Evolutionary conservation across 2,329 filamentous ascomycete genomes (phyloP), one percentile per base, ranked within the genome.

Genomic region (Aspergillus ruber): DNA sequence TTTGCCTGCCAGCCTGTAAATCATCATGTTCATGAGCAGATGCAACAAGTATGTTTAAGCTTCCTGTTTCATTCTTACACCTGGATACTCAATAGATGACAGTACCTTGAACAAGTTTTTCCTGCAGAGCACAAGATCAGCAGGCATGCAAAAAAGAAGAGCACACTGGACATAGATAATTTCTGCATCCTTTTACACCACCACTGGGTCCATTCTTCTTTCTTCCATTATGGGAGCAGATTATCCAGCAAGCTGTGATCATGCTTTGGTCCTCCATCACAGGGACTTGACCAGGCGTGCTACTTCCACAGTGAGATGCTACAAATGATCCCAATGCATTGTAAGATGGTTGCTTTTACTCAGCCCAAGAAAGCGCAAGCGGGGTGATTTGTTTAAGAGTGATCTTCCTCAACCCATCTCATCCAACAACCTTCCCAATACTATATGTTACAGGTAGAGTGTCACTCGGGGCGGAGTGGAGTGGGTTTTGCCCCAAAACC

Each of bases 261-360:
- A 20, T 56, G 35, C 55, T 62, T 29, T 61, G 35, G 52, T 61
- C 55, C n/a, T 44, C 54, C 8, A 61, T 61, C 48, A 63, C 51
- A 20, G 23, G 23, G 23, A 25, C 23, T 25, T 2, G 6, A 25
- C 23, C 23, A 25, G 23, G 23, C 23, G 6, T 25, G 23, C 23
- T 25, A 25, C 23, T 25, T 25, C 23, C 23, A 7, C 23, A 25
- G 23, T 7, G 23, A 25, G 23, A 25, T 25, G 23, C 23, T 25
- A 25, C 23, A 25, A 25, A 25, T 7, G 23, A 25, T 25, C 23
- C 23, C 23, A 25, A 25, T 25, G 6, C 23, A 25, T 25, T 7
- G 8, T 1, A 25, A 25, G 23, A 25, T 25, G 6, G 23, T 7
- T 25, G 23, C 2, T 25, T 25, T 25, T 7, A 2, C 23, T 25